Base-by-base conservation (phyloP, 139 green algal genomes). In the Gonium pectorale region DNA sequence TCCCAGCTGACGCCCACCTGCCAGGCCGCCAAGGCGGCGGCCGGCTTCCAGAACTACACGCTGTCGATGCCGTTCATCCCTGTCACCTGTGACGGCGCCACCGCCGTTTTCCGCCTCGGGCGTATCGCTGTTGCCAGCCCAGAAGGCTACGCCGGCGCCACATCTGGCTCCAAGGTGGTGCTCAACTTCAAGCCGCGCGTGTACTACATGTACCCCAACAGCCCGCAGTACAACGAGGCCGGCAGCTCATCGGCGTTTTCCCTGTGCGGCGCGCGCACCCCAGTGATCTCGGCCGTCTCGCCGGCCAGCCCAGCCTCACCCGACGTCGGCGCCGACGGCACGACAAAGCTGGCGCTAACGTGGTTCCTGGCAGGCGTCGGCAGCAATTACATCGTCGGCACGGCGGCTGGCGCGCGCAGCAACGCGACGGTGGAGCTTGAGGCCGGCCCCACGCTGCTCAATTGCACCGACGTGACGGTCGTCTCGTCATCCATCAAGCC, bases 371-470 rank as follows among this genome's bases (percentile, higher is more conserved):
- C 46, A 17, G 46, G 70, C 21, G 31, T 79, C 5, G 70, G 70
- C 70, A 79, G 46, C 49, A 54, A 49, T 9, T 66, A 79, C 70
- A 31, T 85, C n/a, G 33, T n/a, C 15, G 66, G 35, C 6, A 51
- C 54, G 8, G 7, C 49, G 0, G 27, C 38, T n/a, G 67, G 67
- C 9, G 5, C 37, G 19, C 15, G 35, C 8, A 81, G 54, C 68
- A 67, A 54, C 44, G 59, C 46, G 11, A 60, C 46, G 11, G 41
- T 79, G 31, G 46, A 87, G 62, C 38, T 87, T 44, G 51, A 87
- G 62, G n/a, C 37, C 40, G 64, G 64, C 67, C 21, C 24, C 17
- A 44, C 35, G 22, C 1, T 67, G 0, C 33, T 84, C 24, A 2
- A 33, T 13, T 72, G 35, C 54, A 40, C 35, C 15, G 41, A 49